A percentile compares a stretch with the other conserved stretches of the same genome.
These are phyloP conservation scores for Grigorovia humatica DNA, from an alignment of 805 yeast genomes.

Conservation along the genomic window DNA sequence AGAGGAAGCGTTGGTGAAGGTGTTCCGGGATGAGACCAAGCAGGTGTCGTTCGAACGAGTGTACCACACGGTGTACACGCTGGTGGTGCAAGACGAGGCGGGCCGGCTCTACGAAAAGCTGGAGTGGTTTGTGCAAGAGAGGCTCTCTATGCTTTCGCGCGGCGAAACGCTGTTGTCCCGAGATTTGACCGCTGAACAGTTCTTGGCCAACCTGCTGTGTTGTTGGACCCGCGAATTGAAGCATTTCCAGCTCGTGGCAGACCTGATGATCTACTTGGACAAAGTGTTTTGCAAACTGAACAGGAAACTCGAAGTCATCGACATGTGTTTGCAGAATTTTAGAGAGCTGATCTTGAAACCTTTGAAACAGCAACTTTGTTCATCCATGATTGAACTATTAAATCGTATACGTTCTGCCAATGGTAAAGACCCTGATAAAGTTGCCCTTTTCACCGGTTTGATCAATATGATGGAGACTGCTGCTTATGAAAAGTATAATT, in stretches of 20 bases:
- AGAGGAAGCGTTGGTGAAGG: constrained; percentile 58
- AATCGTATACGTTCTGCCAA: constrained; percentile 19
- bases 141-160: constrained; percentile 5
- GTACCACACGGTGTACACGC: constrained; percentile 66
- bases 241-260: constrained; percentile 69
- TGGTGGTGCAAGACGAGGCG: constrained; percentile 40
- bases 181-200: constrained; percentile 17
- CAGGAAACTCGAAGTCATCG: constrained; percentile 55
- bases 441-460: constrained; percentile 47
- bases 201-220: constrained; percentile 29
- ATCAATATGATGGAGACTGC: constrained; percentile 65
- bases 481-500: constrained; percentile 48
- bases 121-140: constrained; percentile 6
- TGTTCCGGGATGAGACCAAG: constrained; percentile 62
- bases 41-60: constrained; percentile 72
- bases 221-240: constrained; percentile 64
- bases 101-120: constrained; percentile 9
- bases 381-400: constrained; percentile 28
- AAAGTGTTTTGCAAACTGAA: constrained; percentile 70
- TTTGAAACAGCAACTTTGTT: constrained; percentile 42
- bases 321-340: constrained; percentile 61
- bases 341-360: constrained; percentile 47
- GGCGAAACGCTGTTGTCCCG: constrained; percentile 1
- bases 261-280: constrained; percentile 78
- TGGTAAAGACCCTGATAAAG: neutral